These are phyloP conservation scores for Blastobotrys capitulatus DNA, from an alignment of 1,139 yeast species.

Conservation along the genomic window DNA sequence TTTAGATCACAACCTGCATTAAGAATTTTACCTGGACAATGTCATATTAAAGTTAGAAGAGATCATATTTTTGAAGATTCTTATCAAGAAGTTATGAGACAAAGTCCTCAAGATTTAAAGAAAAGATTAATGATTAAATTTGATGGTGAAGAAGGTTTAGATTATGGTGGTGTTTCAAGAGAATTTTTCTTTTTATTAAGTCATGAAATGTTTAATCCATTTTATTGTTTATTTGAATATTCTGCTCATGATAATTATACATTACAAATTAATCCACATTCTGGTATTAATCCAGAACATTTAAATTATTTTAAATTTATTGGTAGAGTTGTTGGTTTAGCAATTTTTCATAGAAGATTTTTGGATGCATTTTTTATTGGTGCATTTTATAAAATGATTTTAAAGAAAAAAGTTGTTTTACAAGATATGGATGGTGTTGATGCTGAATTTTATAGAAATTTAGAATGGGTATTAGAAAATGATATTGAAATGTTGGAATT, in stretches of 20 bases:
- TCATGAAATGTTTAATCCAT: slow-evolving; percentile 98
- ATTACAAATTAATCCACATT: slow-evolving; percentile 93
- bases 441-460: slow-evolving; percentile 88
- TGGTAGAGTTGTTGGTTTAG: slow-evolving; percentile 96
- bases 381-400: slow-evolving; percentile 96
- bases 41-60: slow-evolving; percentile 96
- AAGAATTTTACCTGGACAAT: slow-evolving; percentile 95
- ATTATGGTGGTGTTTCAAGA: slow-evolving; percentile 98
- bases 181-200: slow-evolving; percentile 94
- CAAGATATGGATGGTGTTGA: slow-evolving; percentile 99
- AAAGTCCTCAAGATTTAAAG: slow-evolving; percentile 95
- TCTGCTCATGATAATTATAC: slow-evolving; percentile 98
- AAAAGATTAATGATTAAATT: slow-evolving; percentile 96
- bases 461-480: slow-evolving; percentile 93
- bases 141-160: slow-evolving; percentile 98
- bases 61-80: slow-evolving; percentile 96
- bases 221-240: slow-evolving; percentile 93
- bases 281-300: slow-evolving; percentile 98
- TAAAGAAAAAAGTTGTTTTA: slow-evolving; percentile 86
- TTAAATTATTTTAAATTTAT: slow-evolving; percentile 95
- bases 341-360: slow-evolving; percentile 96
- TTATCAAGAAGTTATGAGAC: slow-evolving; percentile 97
- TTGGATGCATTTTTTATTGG: slow-evolving; percentile 98
- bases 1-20: slow-evolving; percentile 98
- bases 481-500: slow-evolving; percentile 82